Base-by-base conservation (phyloP, 179 eudicot species). In the Sideroxylon spinosum region DNA sequence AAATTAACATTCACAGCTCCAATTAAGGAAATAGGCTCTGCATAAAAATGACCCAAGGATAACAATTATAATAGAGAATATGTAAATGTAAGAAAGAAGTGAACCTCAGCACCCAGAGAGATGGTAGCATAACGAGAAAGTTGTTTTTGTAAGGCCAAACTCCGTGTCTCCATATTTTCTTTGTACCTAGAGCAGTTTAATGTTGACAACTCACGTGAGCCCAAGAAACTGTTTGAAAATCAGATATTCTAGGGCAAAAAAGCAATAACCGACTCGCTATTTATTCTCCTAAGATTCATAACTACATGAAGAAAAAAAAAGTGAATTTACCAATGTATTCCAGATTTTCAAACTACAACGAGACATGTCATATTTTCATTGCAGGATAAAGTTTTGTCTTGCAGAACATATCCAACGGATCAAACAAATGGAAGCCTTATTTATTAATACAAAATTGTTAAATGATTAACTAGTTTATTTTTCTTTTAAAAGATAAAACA, bases 81-180 rank as follows among this genome's bases (percentile, higher is more conserved):
- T 25, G 46, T 6, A 81, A 75, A 77, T 19, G 32, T 44, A 48
- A 69, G 63, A 67, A 79, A 60, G 59, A 52, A 59, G 68, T 14
- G 44, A 37, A 91, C 98, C 96, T 95, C 98, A 73, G 94, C 94
- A 79, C 50, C 66, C 23, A 95, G 93, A 60, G 93, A 86, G 53
- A 91, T 84, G 32, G 83, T 81, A 68, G 95, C 93, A 88, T 93
- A 95, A 73, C 99, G 98, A 76, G 81, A 82, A 71, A 95, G 92
- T 84, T 89, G 91, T 79, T 87, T 89, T 76, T 90, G 91, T 77
- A 95, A 86, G 82, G 80, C 76, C 84, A 86, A 85, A 88, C 93
- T 87, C 52, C 90, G 89, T 78, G 87, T 82, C 86, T 92, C 92
- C 17, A 25, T 74, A 76, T 87, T 88, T 80, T 79, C 86, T 63